These are phyloP conservation scores for Lactarius pseudohatsudake DNA, from an alignment of 768 basidiomycete genomes.

Conservation along the genomic window DNA sequence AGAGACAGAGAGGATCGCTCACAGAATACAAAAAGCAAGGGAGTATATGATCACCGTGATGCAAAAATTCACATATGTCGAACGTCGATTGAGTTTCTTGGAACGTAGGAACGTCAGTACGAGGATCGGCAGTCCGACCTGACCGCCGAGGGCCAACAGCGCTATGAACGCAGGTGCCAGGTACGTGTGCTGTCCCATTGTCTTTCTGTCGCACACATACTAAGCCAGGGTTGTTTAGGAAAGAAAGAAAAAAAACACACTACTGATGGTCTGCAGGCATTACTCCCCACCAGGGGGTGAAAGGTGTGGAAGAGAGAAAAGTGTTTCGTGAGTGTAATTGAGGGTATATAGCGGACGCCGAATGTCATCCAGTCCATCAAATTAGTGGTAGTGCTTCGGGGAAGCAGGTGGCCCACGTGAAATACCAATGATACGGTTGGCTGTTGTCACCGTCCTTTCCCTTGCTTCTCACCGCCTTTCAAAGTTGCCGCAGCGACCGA, in stretches of 20 bases:
- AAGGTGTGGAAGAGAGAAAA: neutral
- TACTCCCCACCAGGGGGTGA: neutral
- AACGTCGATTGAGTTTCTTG: constrained; percentile 46
- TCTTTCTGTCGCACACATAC: neutral
- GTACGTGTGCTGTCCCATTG: constrained; percentile 24
- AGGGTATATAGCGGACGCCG: neutral
- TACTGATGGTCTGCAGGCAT: neutral
- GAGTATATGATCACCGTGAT: constrained; percentile 58
- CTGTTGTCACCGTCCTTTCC: neutral
- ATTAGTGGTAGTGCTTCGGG: neutral
- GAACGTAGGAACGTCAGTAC: constrained; percentile 46
- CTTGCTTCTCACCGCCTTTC: neutral
- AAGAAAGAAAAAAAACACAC: neutral
- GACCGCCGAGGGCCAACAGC: constrained; percentile 52
- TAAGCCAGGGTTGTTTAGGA: neutral
- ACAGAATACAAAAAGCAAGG: constrained; percentile 51
- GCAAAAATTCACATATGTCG: constrained; percentile 58
- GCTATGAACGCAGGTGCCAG: constrained; percentile 44
- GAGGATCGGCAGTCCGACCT: constrained; percentile 51
- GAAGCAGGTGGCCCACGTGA: too few species aligned
- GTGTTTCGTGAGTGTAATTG: neutral
- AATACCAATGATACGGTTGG: too few species aligned
- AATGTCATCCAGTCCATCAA: neutral
- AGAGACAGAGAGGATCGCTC: constrained; percentile 31
- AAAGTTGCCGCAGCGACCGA: too few species aligned